These are phyloP conservation scores for Ganoderma meredithae DNA, from an alignment of 1,284 basidiomycete genomes.

Conservation along the genomic window DNA sequence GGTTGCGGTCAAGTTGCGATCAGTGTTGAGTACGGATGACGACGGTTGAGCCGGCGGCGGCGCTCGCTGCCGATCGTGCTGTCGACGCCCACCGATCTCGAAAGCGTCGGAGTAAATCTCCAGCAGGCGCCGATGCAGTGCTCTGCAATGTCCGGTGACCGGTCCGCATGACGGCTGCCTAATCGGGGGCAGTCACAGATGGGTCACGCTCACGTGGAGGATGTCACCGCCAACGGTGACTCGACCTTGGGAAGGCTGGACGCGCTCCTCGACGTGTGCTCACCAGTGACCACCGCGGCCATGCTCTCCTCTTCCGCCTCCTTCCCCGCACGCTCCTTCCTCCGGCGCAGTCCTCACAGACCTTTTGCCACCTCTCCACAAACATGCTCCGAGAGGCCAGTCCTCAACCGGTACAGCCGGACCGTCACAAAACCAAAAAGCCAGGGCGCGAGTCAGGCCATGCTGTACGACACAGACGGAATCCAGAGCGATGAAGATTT, in stretches of 20 bases:
- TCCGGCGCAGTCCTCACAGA: slow-evolving; percentile 33
- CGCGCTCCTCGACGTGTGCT: background rate
- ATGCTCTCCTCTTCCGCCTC: slow-evolving; percentile 35
- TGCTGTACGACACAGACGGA: slow-evolving; percentile 96
- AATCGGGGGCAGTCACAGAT: background rate
- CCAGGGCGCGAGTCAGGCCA: slow-evolving; percentile 95
- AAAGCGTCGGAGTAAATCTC: slow-evolving; percentile 11
- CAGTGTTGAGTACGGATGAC: background rate
- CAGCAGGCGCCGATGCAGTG: slow-evolving; percentile 14
- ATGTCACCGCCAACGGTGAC: slow-evolving; percentile 33
- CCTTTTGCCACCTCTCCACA: slow-evolving; percentile 49
- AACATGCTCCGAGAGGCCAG: slow-evolving; percentile 52
- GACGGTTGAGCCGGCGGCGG: background rate
- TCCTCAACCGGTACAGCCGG: slow-evolving; percentile 88
- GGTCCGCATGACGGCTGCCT: slow-evolving; percentile 1
- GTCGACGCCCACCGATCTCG: slow-evolving; percentile 20
- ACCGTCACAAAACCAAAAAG: slow-evolving; percentile 89
- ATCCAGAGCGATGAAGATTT: slow-evolving; percentile 83
- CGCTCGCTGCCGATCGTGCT: background rate
- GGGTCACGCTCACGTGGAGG: slow-evolving; percentile 19
- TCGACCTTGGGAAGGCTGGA: slow-evolving; percentile 23
- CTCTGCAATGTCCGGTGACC: slow-evolving; percentile 3
- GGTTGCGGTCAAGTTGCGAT: background rate
- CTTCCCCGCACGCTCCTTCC: slow-evolving; percentile 34
- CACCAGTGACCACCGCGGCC: slow-evolving; percentile 12